Evolutionary conservation across 495 filamentous ascomycete genomes (phyloP).

Genomic region (Chlorociboria aeruginascens): DNA sequence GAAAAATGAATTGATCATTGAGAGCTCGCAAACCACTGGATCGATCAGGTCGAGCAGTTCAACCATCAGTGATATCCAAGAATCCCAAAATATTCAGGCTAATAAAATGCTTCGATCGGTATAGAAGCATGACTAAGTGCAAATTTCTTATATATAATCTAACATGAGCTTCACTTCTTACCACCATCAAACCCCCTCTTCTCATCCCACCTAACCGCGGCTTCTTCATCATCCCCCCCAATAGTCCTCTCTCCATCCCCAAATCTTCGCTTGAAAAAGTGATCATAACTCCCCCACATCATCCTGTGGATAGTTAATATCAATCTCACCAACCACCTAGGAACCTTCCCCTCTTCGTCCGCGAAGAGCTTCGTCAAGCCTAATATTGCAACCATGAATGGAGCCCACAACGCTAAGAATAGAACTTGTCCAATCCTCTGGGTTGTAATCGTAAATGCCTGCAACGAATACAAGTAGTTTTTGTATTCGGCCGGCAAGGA

Average conservation of each 20-base stretch:
- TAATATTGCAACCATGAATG: conserved; percentile 41
- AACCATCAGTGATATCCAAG: no score
- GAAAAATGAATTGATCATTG: no score
- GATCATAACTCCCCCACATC: conserved; percentile 71
- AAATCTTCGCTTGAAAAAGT: conserved; percentile 51
- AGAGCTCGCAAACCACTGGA: no score
- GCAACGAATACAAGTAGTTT: conserved; percentile 50
- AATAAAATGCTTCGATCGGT: no score
- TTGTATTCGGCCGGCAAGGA: conserved; percentile 63
- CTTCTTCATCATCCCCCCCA: conserved; percentile 16
- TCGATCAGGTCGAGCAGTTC: no score
- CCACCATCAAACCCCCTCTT: no score
- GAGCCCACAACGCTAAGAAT: conserved; percentile 48
- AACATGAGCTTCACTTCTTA: no score
- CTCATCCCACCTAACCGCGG: background rate
- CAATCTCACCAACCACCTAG: conserved; percentile 48
- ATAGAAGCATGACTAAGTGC: no score
- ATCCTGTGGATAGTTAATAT: conserved; percentile 34
- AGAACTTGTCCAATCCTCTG: conserved; percentile 55
- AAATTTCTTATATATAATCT: no score
- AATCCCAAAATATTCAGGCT: no score
- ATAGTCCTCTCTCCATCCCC: conserved; percentile 81
- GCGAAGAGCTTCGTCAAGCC: conserved; percentile 33
- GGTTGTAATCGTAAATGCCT: conserved; percentile 58
- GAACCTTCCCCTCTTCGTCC: conserved; percentile 52